Base-by-base conservation (phyloP, 345 rosid genomes). In the Euphorbia peplus region DNA sequence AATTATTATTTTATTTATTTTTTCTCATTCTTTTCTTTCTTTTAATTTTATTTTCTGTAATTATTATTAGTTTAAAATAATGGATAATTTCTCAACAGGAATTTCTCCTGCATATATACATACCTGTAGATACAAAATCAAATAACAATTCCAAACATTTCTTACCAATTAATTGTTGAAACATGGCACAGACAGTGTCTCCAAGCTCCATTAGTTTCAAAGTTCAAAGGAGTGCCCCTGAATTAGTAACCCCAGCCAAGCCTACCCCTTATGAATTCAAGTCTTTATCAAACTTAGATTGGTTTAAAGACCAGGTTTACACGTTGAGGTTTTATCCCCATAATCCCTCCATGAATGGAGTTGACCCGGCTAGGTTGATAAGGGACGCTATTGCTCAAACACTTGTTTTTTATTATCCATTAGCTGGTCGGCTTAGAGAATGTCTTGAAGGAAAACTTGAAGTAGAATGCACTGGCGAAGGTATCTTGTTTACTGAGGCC, bases 391-490 rank as follows among this genome's bases (percentile, higher is more conserved):
- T 59, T 59, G 63, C 42, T 30, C 18, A 59, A 59, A 19, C 63
- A 30, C 63, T 59, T 29, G 63, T 59, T 9, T 32, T 29, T 59
- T 59, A 59, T 24, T 59, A 59, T 30, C 63, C 41, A 8, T 59
- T 59, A 16, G 63, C 63, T 18, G 63, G 63, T 29, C 28, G 62
- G 21, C 62, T 58, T 5, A 58, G 62, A 29, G 62, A 58, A 58
- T 3, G 62, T 3, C 41, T 8, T 16, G 52, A 51, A 16, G 54
- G 71, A 1, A 73, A 73, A 60, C 76, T 73, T n/a, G 9, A 8
- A 21, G 72, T 73, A 19, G 76, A 73, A 4, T 73, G 76, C 19
- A 73, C 63, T 5, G 70, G 76, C 4, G 76, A 73, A 41, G 76
- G 76, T 16, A 21, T 68, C 37, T 51, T 74, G 58, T 74, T 68